Evolutionary conservation across 2,329 filamentous ascomycete species (phyloP).

Genomic region (Rhynchosporium graminicola): DNA sequence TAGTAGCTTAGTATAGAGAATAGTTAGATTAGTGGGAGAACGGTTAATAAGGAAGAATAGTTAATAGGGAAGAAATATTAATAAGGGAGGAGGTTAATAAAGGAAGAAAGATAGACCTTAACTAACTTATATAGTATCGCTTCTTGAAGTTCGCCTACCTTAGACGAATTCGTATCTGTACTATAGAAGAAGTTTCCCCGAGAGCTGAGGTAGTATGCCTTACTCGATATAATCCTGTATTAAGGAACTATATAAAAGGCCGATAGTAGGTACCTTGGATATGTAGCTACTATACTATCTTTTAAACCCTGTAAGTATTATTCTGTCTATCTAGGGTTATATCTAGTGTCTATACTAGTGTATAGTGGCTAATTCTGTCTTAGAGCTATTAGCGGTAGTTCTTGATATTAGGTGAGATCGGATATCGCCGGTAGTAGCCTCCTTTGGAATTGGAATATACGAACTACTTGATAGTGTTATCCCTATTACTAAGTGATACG

Average conservation of each 20-base stretch:
- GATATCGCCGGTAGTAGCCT: background rate
- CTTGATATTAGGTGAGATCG: background rate
- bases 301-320: background rate
- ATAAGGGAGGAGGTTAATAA: background rate
- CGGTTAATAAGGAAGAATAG: background rate
- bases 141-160: background rate
- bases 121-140: conserved; percentile 7
- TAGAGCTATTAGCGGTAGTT: too few species aligned
- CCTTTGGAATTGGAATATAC: background rate
- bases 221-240: conserved; percentile 3
- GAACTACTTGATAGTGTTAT: background rate
- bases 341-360: background rate
- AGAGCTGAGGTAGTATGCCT: conserved; percentile 9
- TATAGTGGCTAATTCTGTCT: too few species aligned
- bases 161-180: conserved; percentile 7
- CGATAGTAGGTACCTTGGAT: background rate
- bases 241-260: background rate
- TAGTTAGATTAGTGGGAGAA: background rate
- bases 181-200: conserved; percentile 2
- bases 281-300: background rate
- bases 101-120: conserved; percentile 1
- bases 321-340: background rate
- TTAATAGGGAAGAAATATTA: background rate
- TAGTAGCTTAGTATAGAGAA: background rate
- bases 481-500: background rate